phyloP scores from a whole-genome alignment of 2,329 filamentous ascomycete species.

The Sporothrix brunneoviolacea region DNA sequence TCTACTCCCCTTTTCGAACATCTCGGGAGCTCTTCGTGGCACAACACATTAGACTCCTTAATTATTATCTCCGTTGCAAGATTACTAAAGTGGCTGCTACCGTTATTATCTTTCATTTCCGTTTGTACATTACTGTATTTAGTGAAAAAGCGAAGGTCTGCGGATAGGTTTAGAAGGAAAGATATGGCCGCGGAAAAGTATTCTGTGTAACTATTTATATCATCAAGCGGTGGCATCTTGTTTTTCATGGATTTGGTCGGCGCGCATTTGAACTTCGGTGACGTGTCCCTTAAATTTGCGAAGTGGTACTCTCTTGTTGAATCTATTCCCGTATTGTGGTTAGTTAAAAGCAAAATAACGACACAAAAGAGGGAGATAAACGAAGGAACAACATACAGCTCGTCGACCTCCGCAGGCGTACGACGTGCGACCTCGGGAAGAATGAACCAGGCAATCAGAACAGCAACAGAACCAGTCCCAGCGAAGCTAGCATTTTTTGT shows the following conservation, averaged over 20 bases:
- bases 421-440: slow-evolving; percentile 30
- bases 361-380: too few species aligned
- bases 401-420: slow-evolving; percentile 32
- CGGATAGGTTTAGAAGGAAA: too few species aligned
- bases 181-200: too few species aligned
- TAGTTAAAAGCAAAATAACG: not conserved
- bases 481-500: slow-evolving; percentile 25
- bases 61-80: too few species aligned
- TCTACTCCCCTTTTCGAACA: slow-evolving; percentile 12
- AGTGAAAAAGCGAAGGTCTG: too few species aligned
- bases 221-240: not conserved
- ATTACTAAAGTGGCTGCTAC: too few species aligned
- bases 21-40: slow-evolving; percentile 12
- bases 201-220: too few species aligned
- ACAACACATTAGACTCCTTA: too few species aligned
- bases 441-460: slow-evolving; percentile 30
- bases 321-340: not conserved
- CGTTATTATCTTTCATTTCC: too few species aligned
- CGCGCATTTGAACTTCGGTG: slow-evolving; percentile 37
- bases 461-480: slow-evolving; percentile 26
- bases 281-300: slow-evolving; percentile 13
- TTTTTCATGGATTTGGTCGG: slow-evolving; percentile 23
- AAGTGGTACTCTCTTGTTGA: slow-evolving; percentile 11
- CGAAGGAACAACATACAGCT: slow-evolving; percentile 27
- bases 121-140: too few species aligned